Evolutionary conservation across 345 rosid species (phyloP), one percentile per base, ranked within the genome.

Genomic region (Linum trigynum): DNA sequence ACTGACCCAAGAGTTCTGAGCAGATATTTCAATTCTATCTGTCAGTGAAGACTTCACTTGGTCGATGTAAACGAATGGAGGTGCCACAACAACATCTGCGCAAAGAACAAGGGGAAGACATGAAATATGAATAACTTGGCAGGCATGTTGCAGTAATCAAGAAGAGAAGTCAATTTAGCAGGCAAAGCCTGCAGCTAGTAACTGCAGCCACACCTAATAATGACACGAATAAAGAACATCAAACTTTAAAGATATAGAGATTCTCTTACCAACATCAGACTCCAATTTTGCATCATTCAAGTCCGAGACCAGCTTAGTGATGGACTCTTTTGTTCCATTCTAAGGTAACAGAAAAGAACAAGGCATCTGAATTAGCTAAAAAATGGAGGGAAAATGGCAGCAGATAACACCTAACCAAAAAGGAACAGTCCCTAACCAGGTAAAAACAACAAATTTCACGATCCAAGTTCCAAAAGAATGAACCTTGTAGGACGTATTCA

Each of bases 301-400:
- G 74, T 94, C 99, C 57, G 92, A 79, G 72, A 94, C 83, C 75
- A 94, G 96, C 87, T 90, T 94, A 53, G 72, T 74, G 63, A 90
- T 88, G 72, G 97, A 83, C 66, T 94, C 92, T 68, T 88, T 94
- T 50, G 96, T 88, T 70, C 99, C 97, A 73, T 94, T 94, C 99
- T 94, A 71, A 10, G 72, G 2, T 55, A 65, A 56, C 39, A 65
- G 61, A n/a, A 43, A n/a, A n/a, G n/a, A n/a, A n/a, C n/a, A n/a
- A n/a, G n/a, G n/a, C n/a, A n/a, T n/a, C n/a, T n/a, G 32, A 23
- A 23, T 59, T 35, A 63, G 48, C 65, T 53, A 14, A 66, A 39
- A 1, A 42, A 57, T 17, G 38, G 7, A 37, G 7, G 11, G 32
- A 23, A 57, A 4, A 57, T 17, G 12, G 38, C 9, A 3, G 61